Evolutionary conservation across 208 protist genomes (phyloP).

Genomic region (Sergeia podlipaevii): DNA sequence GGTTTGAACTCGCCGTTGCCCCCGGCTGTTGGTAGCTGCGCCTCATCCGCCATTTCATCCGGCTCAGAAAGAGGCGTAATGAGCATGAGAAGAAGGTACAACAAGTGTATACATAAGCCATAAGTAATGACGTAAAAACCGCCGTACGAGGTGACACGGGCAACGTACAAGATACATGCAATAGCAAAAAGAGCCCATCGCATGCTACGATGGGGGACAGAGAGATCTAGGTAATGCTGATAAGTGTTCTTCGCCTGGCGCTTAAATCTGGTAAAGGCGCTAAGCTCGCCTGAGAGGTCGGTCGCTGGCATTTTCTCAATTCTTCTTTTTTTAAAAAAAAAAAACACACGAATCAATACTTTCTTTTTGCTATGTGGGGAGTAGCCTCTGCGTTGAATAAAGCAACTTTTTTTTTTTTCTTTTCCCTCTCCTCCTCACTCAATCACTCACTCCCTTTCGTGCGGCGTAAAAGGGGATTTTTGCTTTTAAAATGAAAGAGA

Average conservation of each 20-base stretch:
- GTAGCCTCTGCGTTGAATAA: too few species aligned
- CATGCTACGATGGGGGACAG: conserved; percentile 57
- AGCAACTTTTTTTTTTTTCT: too few species aligned
- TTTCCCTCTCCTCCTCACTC: too few species aligned
- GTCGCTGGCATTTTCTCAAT: conserved; percentile 17
- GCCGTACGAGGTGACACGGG: conserved; percentile 58
- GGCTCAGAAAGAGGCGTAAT: conserved; percentile 94
- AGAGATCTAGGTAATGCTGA: conserved; percentile 63
- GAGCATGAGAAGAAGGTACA: conserved; percentile 96
- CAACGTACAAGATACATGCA: conserved; percentile 61
- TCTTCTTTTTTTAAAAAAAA: too few species aligned
- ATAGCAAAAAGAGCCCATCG: conserved; percentile 77
- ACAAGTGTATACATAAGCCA: conserved; percentile 94
- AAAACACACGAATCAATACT: neutral
- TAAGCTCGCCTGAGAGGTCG: conserved; percentile 21
- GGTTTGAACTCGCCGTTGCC: conserved; percentile 89
- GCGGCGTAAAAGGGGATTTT: too few species aligned
- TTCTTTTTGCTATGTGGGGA: too few species aligned
- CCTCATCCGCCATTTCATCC: conserved; percentile 36
- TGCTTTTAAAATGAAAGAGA: too few species aligned
- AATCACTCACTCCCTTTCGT: too few species aligned
- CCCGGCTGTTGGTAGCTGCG: conserved; percentile 67
- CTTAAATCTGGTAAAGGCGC: conserved; percentile 4
- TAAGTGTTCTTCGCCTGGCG: conserved; percentile 22
- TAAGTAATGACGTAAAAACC: conserved; percentile 97